Evolutionary conservation across 2,329 filamentous ascomycete genomes (phyloP), one percentile per base, ranked within the genome.

Genomic region (Diaporthe eres): DNA sequence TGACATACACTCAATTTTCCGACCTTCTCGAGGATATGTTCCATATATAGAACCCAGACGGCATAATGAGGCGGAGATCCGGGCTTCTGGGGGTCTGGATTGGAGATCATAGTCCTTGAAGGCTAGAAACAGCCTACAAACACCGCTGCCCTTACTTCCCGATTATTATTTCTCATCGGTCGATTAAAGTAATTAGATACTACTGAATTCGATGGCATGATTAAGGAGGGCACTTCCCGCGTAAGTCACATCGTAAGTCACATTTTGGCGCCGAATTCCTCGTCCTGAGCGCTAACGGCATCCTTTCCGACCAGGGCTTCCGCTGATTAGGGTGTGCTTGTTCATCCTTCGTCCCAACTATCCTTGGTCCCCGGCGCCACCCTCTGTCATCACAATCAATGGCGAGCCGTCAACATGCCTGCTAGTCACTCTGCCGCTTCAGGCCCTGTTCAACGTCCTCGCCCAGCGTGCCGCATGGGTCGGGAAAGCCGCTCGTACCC

Each of bases 301-400:
- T 25, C 22, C 12, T 42, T 61, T 55, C 37, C 58, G 58, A 17
- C n/a, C 37, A 61, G 58, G 37, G 19, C 37, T 42, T 42, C n/a
- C n/a, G 58, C 58, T 25, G 31, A 17, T 42, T 12, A 61, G n/a
- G 37, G 37, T 61, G 58, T 61, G 58, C 58, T 61, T 61, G 58
- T 61, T 61, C 37, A 61, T 61, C 34, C 58, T 42, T 61, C 34
- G 37, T 42, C 58, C n/a, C 34, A 42, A 61, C 37, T 22, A 58
- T 34, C 31, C 28, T 10, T 19, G 28, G 28, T 17, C 22, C n/a
- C 37, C 22, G 58, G 34, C 37, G 22, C n/a, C 58, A 61, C 58
- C 22, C 12, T 9, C 22, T 25, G 34, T 9, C 34, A 42, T 37
- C 34, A 42, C 37, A 42, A 4, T 42, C 37, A 25, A 39, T 42